Base-by-base conservation (phyloP, 768 basidiomycete genomes). In the Cubamyces lactineus region DNA sequence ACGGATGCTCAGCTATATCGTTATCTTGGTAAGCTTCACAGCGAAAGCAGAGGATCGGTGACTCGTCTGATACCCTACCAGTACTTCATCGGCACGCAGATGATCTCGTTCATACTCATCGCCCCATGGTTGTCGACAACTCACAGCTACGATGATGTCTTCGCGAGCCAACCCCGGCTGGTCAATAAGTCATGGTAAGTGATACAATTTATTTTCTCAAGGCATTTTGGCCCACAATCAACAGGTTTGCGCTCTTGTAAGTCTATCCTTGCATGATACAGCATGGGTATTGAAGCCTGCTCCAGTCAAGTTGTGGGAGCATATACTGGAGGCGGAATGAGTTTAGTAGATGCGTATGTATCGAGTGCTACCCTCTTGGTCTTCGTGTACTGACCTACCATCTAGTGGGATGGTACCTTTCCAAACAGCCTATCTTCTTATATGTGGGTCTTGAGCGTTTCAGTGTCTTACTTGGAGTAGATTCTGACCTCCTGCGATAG, bases 291-390 rank as follows among this genome's bases (percentile, higher is more conserved):
- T 16, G 23, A 34, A 47, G 12, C 4, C 6, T 2, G 5, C 7
- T 13, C 11, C 28, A 69, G 67, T 43, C 69, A 70, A 34, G 52
- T 69, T 17, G 67, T 70, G 5, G 67, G 67, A 0, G 79, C 81
- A 1, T 91, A 87, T 69, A 85, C 86, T 1, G 89, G 88, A 53
- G 84, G 84, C n/a, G 90, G 91, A 0, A 79, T 88, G 65, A 86
- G 85, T 21, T 72, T 90, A 13, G 82, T 83, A 9, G 91, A 94
- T 71, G 61, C 74, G 78, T 89, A 7, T 7, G 34, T 34, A 5
- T 34, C 9, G 66, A 52, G 77, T 50, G 19, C 47, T 41, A 21
- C 52, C 51, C 13, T 23, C 42, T n/a, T 23, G n/a, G 16, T 12
- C 1, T 47, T 13, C 24, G 12, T 19, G 16, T 7, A 45, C 47